These are phyloP conservation scores for Fragaria vesca DNA, from an alignment of 306 rosid species.

Conservation along the genomic window DNA sequence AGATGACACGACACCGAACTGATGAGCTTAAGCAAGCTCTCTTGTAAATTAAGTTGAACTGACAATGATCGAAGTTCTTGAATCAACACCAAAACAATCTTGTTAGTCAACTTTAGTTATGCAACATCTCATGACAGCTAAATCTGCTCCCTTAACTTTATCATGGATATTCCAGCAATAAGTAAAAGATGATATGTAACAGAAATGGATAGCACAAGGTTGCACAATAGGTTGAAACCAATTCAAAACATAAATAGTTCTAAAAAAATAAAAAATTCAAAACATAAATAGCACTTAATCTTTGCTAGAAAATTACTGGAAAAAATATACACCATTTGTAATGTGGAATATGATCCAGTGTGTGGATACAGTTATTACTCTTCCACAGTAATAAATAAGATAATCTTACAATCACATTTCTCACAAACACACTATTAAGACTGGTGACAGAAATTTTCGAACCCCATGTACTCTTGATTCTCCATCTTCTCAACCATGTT, in stretches of 20 bases:
- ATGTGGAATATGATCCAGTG: conserved; percentile 7
- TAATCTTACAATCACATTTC: neutral
- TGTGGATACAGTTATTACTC: conserved; percentile 7
- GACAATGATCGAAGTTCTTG: no score
- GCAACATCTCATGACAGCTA: neutral
- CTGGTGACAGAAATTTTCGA: conserved; percentile 53
- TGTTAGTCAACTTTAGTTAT: no score
- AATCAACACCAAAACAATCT: no score
- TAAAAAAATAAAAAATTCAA: no score
- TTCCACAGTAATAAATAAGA: neutral
- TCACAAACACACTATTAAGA: conserved; percentile 25
- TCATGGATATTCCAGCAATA: neutral
- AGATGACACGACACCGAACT: no score
- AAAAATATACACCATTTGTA: neutral
- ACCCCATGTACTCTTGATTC: conserved; percentile 70
- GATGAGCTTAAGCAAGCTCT: no score
- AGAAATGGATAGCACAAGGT: no score
- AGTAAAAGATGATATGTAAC: neutral
- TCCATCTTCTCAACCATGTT: conserved; percentile 72
- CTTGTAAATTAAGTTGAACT: no score
- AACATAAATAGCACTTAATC: neutral
- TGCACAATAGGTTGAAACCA: no score
- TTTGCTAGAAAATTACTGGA: conserved; percentile 8
- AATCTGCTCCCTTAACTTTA: neutral
- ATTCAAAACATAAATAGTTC: no score